Evolutionary conservation across 1,284 basidiomycete genomes (phyloP).

Genomic region (Coniferiporia sulphurascens): DNA sequence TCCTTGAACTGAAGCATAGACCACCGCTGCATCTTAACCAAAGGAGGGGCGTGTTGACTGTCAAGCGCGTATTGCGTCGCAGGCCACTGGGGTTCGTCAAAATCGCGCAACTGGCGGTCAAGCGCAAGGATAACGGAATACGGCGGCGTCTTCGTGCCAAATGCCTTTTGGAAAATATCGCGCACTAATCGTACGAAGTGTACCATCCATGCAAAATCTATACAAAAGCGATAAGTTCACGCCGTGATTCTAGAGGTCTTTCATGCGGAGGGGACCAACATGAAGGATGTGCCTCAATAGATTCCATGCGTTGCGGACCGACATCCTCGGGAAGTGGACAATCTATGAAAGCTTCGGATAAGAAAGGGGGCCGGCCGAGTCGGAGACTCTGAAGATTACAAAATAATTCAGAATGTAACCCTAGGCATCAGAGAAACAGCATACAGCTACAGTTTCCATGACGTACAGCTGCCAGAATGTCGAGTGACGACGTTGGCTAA

Average conservation of each 20-base stretch:
- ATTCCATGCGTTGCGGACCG: constrained; percentile 32
- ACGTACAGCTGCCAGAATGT: constrained; percentile 64
- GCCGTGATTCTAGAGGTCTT: no score
- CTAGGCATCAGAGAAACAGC: constrained; percentile 21
- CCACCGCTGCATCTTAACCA: constrained; percentile 39
- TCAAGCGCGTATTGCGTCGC: constrained; percentile 27
- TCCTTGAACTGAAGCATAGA: constrained; percentile 51
- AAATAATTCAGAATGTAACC: background rate
- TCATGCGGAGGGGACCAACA: constrained; percentile 4
- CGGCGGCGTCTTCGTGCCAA: constrained; percentile 46
- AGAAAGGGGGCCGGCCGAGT: constrained; percentile 55
- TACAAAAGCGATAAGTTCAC: background rate
- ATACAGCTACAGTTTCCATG: constrained; percentile 54
- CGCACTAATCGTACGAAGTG: constrained; percentile 50
- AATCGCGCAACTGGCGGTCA: constrained; percentile 48
- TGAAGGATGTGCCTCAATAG: constrained; percentile 46
- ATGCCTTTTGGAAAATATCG: constrained; percentile 46
- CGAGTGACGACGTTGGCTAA: constrained; percentile 43
- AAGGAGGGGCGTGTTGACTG: constrained; percentile 21
- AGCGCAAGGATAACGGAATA: constrained; percentile 45
- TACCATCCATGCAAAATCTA: constrained; percentile 55
- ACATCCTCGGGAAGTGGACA: constrained; percentile 47
- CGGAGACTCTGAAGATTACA: constrained; percentile 47
- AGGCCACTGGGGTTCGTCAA: constrained; percentile 49
- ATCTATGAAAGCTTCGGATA: constrained; percentile 50